Evolutionary conservation across 345 rosid species (phyloP).

Genomic region (Raphanus sativus): DNA sequence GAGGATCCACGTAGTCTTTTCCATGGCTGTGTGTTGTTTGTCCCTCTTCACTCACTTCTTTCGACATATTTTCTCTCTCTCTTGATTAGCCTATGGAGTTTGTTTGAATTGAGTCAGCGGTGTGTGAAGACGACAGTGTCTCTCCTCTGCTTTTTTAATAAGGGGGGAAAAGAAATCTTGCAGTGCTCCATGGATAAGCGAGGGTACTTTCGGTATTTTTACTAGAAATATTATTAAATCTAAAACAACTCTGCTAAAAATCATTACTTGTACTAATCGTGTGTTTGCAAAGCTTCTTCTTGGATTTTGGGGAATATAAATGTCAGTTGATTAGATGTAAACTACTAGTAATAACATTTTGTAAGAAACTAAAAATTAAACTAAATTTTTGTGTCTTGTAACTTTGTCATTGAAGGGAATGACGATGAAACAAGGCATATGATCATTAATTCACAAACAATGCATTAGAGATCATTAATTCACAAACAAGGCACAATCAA

Average conservation of each 20-base stretch:
- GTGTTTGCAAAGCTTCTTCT: conserved; percentile 20
- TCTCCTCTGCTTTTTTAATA: conserved; percentile 35
- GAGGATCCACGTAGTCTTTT: conserved; percentile 94
- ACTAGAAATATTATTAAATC: not conserved
- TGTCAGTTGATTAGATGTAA: conserved; percentile 19
- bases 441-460: too few species aligned
- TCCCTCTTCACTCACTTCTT: conserved; percentile 83
- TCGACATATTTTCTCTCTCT: conserved; percentile 50
- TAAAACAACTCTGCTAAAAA: conserved; percentile 3
- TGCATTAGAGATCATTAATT: too few species aligned
- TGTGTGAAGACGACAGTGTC: conserved; percentile 25
- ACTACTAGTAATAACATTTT: not conserved
- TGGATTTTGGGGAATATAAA: conserved; percentile 21
- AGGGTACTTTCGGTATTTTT: conserved; percentile 52
- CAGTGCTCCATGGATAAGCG: conserved; percentile 34
- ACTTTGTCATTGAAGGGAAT: not conserved
- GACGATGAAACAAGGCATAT: not conserved
- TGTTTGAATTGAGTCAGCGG: not conserved
- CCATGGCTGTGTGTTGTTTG: conserved; percentile 47
- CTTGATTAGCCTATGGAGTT: conserved; percentile 7
- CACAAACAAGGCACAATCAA: not conserved
- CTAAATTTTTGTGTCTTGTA: not conserved
- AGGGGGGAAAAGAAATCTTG: not conserved
- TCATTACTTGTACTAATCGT: conserved; percentile 26
- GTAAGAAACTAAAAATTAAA: not conserved